Conservation (phyloP, 306 rosid species). For the Crotalaria pallida region DNA sequence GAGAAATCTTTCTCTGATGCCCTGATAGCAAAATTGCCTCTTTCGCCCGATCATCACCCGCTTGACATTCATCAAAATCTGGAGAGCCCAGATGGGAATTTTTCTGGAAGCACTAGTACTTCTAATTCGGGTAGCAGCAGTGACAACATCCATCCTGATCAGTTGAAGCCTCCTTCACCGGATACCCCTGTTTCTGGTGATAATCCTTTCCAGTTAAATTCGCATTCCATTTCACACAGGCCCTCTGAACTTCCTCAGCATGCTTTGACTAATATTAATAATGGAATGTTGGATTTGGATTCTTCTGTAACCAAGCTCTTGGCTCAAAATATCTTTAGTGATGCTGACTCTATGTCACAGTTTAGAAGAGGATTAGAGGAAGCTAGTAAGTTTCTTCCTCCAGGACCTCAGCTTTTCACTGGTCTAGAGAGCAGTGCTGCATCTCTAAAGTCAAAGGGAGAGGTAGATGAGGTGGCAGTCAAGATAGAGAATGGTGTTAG, state of each 20-base stretch:
- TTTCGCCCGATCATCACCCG: slow-evolving; percentile 42
- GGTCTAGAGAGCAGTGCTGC: slow-evolving; percentile 29
- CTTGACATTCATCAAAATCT: slow-evolving; percentile 15
- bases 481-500: slow-evolving; percentile 27
- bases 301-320: slow-evolving; percentile 41
- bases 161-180: slow-evolving; percentile 31
- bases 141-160: slow-evolving; percentile 13
- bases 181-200: slow-evolving; percentile 31
- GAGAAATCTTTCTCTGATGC: slow-evolving; percentile 64
- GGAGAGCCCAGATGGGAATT: slow-evolving; percentile 22
- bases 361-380: slow-evolving; percentile 79
- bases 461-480: background rate
- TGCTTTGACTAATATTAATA: slow-evolving; percentile 23
- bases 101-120: background rate
- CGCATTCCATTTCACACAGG: slow-evolving; percentile 6
- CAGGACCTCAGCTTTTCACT: slow-evolving; percentile 31
- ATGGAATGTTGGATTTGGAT: slow-evolving; percentile 33
- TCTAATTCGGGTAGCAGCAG: slow-evolving; percentile 12
- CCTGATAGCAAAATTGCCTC: slow-evolving; percentile 31
- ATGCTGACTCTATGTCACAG: slow-evolving; percentile 57
- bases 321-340: slow-evolving; percentile 61
- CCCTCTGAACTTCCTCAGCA: slow-evolving; percentile 21
- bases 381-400: slow-evolving; percentile 87
- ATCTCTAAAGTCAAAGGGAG: slow-evolving; percentile 21
- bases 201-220: slow-evolving; percentile 15